A percentile compares a stretch with the other conserved stretches of the same genome.
These are phyloP conservation scores for Colletotrichum neosansevieriae DNA, from an alignment of 2,329 filamentous ascomycete species.

Conservation along the genomic window DNA sequence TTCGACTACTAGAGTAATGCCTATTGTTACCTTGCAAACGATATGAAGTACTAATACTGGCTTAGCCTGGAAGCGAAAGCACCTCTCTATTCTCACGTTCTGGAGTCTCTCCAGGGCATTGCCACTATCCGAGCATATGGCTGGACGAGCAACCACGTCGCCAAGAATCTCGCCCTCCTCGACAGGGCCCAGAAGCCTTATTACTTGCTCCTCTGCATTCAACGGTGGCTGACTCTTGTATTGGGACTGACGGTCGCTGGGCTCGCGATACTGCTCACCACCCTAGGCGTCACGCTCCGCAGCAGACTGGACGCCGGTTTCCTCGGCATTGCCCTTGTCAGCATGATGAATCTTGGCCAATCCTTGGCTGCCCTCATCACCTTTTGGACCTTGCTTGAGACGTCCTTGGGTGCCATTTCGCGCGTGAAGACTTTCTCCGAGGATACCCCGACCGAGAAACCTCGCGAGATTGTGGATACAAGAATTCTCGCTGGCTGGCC, in stretches of 20 bases:
- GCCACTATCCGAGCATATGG: conserved; percentile 66
- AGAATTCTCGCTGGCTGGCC: conserved; percentile 49
- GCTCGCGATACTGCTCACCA: conserved; percentile 48
- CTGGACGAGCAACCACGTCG: conserved; percentile 58
- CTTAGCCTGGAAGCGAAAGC: conserved; percentile 42
- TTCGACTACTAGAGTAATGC: conserved; percentile 51
- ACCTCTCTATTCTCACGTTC: conserved; percentile 51
- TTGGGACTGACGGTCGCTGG: conserved; percentile 61
- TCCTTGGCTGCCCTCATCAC: conserved; percentile 48
- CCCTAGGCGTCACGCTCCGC: neutral
- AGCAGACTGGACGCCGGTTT: conserved; percentile 5
- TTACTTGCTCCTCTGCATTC: conserved; percentile 67
- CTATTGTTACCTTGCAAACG: conserved; percentile 48
- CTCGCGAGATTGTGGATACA: conserved; percentile 42
- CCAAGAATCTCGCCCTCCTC: conserved; percentile 50
- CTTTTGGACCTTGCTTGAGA: conserved; percentile 47
- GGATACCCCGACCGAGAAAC: conserved; percentile 48
- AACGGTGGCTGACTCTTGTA: conserved; percentile 67
- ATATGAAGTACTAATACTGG: conserved; percentile 43
- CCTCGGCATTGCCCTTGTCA: conserved; percentile 45
- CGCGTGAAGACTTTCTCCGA: conserved; percentile 46
- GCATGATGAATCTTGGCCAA: conserved; percentile 49
- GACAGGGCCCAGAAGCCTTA: conserved; percentile 67
- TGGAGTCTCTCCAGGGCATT: conserved; percentile 61
- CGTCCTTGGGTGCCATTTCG: conserved; percentile 44